These are phyloP conservation scores for Candida saitoana DNA, from an alignment of 805 yeast genomes.

Conservation along the genomic window DNA sequence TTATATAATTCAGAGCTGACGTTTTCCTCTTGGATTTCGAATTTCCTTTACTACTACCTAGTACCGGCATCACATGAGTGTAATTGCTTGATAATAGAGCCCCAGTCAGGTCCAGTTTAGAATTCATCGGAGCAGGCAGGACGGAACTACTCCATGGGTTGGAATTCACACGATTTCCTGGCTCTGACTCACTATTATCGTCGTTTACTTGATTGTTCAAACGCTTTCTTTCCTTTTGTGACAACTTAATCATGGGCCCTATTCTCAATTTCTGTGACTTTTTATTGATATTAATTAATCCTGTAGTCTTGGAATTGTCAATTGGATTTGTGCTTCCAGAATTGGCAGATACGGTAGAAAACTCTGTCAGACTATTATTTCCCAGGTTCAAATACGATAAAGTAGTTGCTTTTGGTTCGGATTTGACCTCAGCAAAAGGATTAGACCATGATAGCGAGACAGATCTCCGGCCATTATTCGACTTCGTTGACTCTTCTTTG, in stretches of 20 bases:
- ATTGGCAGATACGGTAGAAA: not conserved
- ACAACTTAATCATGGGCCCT: conserved; percentile 39
- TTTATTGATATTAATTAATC: conserved; percentile 3
- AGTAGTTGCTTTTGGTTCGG: not conserved
- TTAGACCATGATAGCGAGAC: not conserved
- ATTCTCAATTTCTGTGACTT: conserved; percentile 25
- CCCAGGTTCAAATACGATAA: not conserved
- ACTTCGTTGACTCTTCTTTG: not conserved
- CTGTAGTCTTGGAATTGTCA: not conserved
- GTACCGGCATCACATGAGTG: conserved; percentile 1
- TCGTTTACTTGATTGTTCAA: conserved; percentile 16
- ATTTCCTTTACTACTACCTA: conserved; percentile 1
- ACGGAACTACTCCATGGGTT: conserved; percentile 4
- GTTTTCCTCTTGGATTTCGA: not conserved
- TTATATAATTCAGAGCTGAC: not conserved
- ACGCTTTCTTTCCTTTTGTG: conserved; percentile 59
- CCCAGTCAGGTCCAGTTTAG: not conserved
- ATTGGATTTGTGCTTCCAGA: not conserved
- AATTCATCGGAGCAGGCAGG: not conserved
- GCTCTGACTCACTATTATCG: not conserved
- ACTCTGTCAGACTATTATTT: not conserved
- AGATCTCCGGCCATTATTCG: not conserved
- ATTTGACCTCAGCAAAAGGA: not conserved
- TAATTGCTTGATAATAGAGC: not conserved
- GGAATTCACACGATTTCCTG: not conserved